Base-by-base conservation (phyloP, 2,329 filamentous ascomycete genomes). In the Ascochyta rabiei region DNA sequence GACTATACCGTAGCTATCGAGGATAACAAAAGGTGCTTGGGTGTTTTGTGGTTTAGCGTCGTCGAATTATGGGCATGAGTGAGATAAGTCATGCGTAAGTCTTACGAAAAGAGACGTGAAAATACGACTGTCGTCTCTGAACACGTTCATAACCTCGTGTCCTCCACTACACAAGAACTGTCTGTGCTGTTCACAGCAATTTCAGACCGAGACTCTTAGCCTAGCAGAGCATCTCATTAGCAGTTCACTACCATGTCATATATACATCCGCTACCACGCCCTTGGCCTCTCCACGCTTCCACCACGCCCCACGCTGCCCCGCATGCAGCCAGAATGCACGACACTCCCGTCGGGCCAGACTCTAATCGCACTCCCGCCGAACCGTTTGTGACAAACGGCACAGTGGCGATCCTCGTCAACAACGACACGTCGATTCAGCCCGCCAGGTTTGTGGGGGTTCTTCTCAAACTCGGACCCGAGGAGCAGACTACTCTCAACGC, bases 321-420 rank as follows among this genome's bases (percentile, higher is more conserved):
- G 65, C 64, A 77, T 72, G 69, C 80, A 82, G 2, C 80, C 80
- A 53, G 78, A 80, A 67, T 82, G 80, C 54, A 81, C 78, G 18
- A 81, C 80, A 42, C 73, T 72, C 38, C 76, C 74, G 64, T 96
- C 90, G 6, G 93, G 91, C 76, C 95, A 83, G 12, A 97, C 93
- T 35, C 93, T 88, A 56, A 98, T 89, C 16, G 96, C 95, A 73
- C 90, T 96, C 1, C 91, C 89, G 1, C 93, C 93, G 61, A 99
- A 84, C 62, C 95, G 82, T 81, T 97, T 98, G 75, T 96, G 89
- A 73, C 95, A 99, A 15, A 96, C 90, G 12, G 89, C 88, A 73
- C 95, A 99, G 49, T 96, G 88, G 46, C 91, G 82, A 70, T 98
- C 93, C 67, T 99, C 93, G 9, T 84, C 86, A 46, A 99, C 87